phyloP scores from a whole-genome alignment of 495 filamentous ascomycete species.

The Xylaria intraflava region DNA sequence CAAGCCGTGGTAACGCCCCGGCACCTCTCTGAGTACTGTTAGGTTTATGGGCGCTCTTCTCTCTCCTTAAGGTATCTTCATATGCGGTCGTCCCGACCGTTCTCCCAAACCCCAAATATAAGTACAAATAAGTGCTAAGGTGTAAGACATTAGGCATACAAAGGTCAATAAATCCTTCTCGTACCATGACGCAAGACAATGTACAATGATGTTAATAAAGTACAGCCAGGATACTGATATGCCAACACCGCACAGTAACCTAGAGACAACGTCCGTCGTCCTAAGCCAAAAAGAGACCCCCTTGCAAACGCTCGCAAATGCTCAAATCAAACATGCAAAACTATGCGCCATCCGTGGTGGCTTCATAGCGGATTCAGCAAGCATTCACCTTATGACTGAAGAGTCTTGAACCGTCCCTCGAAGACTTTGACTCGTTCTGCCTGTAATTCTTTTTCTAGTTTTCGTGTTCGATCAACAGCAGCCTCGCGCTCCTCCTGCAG shows the following conservation, averaged over 20 bases:
- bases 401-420: conserved; percentile 37
- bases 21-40: background rate
- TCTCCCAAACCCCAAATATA: conserved; percentile 11
- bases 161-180: background rate
- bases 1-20: no score
- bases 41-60: background rate
- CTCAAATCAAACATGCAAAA: conserved; percentile 12
- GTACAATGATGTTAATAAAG: conserved; percentile 5
- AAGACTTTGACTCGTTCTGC: conserved; percentile 42
- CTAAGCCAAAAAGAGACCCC: conserved; percentile 8
- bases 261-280: conserved; percentile 2
- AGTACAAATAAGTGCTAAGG: conserved; percentile 10
- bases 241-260: conserved; percentile 6
- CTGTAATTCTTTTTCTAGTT: conserved; percentile 54
- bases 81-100: background rate
- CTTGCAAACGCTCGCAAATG: conserved; percentile 23
- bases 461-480: conserved; percentile 73
- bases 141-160: conserved; percentile 11
- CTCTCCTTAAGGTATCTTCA: background rate
- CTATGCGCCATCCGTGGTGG: conserved; percentile 9
- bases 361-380: background rate
- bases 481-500: conserved; percentile 89
- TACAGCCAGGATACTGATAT: background rate
- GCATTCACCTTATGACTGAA: conserved; percentile 14
- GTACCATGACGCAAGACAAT: conserved; percentile 11